Evolutionary conservation across 306 rosid genomes (phyloP), one percentile per base, ranked within the genome.

Genomic region (Datisca glomerata): DNA sequence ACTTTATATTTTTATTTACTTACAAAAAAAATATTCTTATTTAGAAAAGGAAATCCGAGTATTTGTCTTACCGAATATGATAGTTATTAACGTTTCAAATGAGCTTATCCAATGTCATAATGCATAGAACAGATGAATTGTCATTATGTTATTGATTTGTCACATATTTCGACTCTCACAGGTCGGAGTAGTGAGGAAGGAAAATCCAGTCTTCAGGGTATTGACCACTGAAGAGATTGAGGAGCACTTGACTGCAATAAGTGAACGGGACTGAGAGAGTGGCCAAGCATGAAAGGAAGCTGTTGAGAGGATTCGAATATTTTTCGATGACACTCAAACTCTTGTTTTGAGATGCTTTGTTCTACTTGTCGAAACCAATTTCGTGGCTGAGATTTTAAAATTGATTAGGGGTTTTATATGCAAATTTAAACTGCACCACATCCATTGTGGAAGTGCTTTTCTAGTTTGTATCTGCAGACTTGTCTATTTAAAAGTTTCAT

Each of bases 211-310:
- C 37, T 91, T 91, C 38, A 75, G 94, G 67, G 93, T 80, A 53
- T 45, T 91, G 68, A 60, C 86, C 13, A 80, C 86, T 0, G 98
- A 91, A 36, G 98, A 91, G 69, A 72, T 91, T 43, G 98, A 91
- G 24, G 98, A 91, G 68, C 96, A 91, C 69, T 67, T 91, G 96
- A 91, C 94, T 45, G 95, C 98, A 19, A 91, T 91, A 28, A 91
- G 98, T 13, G 98, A 91, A 73, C 93, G 96, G 11, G 98, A 91
- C 57, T 91, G 78, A 84, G 65, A 41, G 47, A 41, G 3, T 18
- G 12, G 19, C 18, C 7, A 21, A 17, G 19, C 39, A 11, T 6
- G 22, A 18, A 21, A 41, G 11, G 52, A 41, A 38, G 15, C 24
- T 49, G 27, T 21, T 17, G 12, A 25, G 34, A 24, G 44, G 44